These are phyloP conservation scores for Verticillium nonalfalfae DNA, from an alignment of 2,329 filamentous ascomycete genomes.

Conservation along the genomic window DNA sequence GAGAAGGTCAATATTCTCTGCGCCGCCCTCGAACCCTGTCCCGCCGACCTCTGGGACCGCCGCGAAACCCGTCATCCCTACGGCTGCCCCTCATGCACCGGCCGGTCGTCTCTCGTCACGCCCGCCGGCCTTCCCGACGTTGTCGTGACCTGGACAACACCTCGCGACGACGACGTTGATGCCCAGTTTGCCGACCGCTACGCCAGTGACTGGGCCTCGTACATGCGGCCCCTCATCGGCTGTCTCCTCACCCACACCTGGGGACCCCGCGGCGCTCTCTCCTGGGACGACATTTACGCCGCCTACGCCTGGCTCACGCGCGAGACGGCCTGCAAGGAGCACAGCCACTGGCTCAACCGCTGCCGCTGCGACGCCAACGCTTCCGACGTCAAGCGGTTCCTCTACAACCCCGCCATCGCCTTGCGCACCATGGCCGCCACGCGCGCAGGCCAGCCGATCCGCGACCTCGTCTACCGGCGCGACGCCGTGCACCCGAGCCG, in stretches of 20 bases:
- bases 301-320: neutral
- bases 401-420: slow-evolving; percentile 10
- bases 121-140: neutral
- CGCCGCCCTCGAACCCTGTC: neutral
- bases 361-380: slow-evolving; percentile 10
- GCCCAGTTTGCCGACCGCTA: neutral
- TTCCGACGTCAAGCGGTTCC: neutral
- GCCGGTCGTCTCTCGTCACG: neutral
- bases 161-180: neutral
- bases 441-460: neutral
- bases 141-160: neutral
- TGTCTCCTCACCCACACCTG: neutral
- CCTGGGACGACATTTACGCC: neutral
- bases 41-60: neutral
- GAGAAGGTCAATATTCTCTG: neutral
- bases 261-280: neutral
- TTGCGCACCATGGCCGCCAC: neutral
- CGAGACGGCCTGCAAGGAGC: slow-evolving; percentile 10
- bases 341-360: slow-evolving; percentile 1
- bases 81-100: neutral
- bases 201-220: neutral
- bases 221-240: neutral
- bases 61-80: neutral
- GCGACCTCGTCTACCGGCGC: neutral
- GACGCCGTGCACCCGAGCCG: neutral